These are phyloP conservation scores for Starmerella etchellsii DNA, from an alignment of 805 yeast genomes.

Conservation along the genomic window DNA sequence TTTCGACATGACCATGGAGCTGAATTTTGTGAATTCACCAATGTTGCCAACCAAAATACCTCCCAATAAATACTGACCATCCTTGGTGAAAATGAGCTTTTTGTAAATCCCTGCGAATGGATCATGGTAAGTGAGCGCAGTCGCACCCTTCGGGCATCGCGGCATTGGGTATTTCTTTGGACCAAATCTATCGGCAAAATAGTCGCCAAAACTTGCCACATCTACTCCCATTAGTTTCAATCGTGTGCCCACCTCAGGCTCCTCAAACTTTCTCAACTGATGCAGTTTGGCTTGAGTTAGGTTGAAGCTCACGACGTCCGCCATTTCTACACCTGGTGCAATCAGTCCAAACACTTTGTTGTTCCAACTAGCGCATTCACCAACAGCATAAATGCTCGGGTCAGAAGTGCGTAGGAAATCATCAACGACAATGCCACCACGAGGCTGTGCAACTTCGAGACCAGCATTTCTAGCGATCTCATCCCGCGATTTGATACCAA, in stretches of 20 bases:
- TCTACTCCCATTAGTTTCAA: slow-evolving; percentile 31
- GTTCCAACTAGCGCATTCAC: slow-evolving; percentile 32
- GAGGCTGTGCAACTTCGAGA: slow-evolving; percentile 16
- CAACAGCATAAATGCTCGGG: slow-evolving; percentile 26
- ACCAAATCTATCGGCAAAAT: slow-evolving; percentile 29
- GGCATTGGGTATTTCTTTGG: slow-evolving; percentile 27
- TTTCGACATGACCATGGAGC: slow-evolving; percentile 23
- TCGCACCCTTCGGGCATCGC: slow-evolving; percentile 15
- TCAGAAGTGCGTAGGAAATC: slow-evolving; percentile 25
- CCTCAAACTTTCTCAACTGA: slow-evolving; percentile 23
- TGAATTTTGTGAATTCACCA: slow-evolving; percentile 26
- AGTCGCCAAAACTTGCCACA: slow-evolving; percentile 32
- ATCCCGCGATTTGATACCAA: slow-evolving; percentile 30
- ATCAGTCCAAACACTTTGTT: slow-evolving; percentile 29
- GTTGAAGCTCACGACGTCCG: slow-evolving; percentile 29
- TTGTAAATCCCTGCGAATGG: slow-evolving; percentile 29
- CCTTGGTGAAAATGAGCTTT: slow-evolving; percentile 27
- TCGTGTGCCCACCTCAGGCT: slow-evolving; percentile 30
- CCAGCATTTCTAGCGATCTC: slow-evolving; percentile 26
- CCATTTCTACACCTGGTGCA: slow-evolving; percentile 33
- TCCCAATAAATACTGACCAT: slow-evolving; percentile 30
- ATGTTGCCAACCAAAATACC: slow-evolving; percentile 31
- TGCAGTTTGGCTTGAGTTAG: slow-evolving; percentile 29
- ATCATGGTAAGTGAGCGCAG: slow-evolving; percentile 26
- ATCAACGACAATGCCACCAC: slow-evolving; percentile 28